A percentile compares a stretch with the other conserved stretches of the same genome.
Evolutionary conservation across 1,284 basidiomycete genomes (phyloP).

Genomic region (Boletus smithii): DNA sequence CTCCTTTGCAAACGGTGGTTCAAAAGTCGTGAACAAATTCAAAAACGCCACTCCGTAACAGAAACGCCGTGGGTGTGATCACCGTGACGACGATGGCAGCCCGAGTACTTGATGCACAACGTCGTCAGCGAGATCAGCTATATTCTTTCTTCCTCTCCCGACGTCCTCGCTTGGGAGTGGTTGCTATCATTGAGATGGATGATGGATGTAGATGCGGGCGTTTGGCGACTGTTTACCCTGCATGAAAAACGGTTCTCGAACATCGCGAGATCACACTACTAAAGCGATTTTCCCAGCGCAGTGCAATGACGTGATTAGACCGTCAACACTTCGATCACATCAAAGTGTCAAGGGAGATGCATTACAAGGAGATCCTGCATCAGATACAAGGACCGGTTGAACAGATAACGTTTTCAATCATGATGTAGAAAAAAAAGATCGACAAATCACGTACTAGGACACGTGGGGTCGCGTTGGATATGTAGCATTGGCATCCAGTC

Average conservation of each 20-base stretch:
- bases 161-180: too few relatives aligned
- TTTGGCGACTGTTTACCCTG: too few relatives aligned
- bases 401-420: background rate
- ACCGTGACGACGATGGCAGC: background rate
- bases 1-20: too few relatives aligned
- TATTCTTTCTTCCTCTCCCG: too few relatives aligned
- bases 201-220: too few relatives aligned
- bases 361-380: slow-evolving; percentile 12
- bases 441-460: slow-evolving; percentile 11
- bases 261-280: too few relatives aligned
- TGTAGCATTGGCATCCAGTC: background rate
- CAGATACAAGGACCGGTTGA: slow-evolving; percentile 7
- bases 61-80: background rate
- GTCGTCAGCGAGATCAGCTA: background rate
- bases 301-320: slow-evolving; percentile 10
- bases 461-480: slow-evolving; percentile 4
- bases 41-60: too few relatives aligned
- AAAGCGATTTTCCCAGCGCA: too few relatives aligned
- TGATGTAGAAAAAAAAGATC: background rate
- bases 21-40: too few relatives aligned
- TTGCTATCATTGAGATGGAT: too few relatives aligned
- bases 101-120: background rate
- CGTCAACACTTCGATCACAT: slow-evolving; percentile 11
- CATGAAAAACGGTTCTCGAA: too few relatives aligned
- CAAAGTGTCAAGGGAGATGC: background rate